phyloP scores from a whole-genome alignment of 169 alveolate species.

The Eimeria brunetti region DNA sequence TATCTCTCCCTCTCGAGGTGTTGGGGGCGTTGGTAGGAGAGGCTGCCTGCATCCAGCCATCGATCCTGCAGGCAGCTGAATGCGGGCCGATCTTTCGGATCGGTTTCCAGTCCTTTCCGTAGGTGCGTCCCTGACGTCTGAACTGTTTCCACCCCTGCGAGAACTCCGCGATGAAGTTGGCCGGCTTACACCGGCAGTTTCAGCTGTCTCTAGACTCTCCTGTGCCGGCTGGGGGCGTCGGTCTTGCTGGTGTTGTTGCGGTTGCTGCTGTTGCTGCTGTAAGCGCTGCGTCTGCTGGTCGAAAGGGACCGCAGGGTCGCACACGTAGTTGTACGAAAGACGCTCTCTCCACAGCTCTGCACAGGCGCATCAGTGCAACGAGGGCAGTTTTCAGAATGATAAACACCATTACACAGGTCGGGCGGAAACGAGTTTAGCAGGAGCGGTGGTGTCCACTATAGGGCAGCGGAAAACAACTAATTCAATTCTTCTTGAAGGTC shows the following conservation, averaged over 20 bases:
- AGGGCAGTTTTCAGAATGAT: not conserved
- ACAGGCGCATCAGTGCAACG: not conserved
- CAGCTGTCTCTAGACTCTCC: slow-evolving; percentile 6
- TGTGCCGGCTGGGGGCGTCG: slow-evolving; percentile 3
- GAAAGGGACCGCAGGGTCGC: slow-evolving; percentile 68
- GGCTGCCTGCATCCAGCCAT: slow-evolving; percentile 23
- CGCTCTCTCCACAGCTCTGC: slow-evolving; percentile 73
- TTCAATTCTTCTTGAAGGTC: not conserved
- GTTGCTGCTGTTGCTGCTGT: slow-evolving; percentile 38
- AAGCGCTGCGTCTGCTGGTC: slow-evolving; percentile 45
- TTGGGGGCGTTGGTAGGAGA: not conserved
- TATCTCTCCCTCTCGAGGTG: slow-evolving; percentile 58
- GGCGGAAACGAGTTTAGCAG: not conserved
- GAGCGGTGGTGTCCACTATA: not conserved
- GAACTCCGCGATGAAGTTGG: not conserved
- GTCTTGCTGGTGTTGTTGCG: not conserved
- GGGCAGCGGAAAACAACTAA: not conserved
- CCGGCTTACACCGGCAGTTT: not conserved
- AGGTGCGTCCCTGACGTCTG: not conserved
- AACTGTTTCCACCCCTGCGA: slow-evolving; percentile 27
- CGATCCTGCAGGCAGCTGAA: slow-evolving; percentile 51
- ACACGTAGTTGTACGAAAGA: slow-evolving; percentile 62
- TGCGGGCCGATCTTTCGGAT: not conserved
- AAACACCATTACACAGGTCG: not conserved
- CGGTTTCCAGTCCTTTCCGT: slow-evolving; percentile 20